Evolutionary conservation across 441 rosid species (phyloP).

Genomic region (Populus hybrid): DNA sequence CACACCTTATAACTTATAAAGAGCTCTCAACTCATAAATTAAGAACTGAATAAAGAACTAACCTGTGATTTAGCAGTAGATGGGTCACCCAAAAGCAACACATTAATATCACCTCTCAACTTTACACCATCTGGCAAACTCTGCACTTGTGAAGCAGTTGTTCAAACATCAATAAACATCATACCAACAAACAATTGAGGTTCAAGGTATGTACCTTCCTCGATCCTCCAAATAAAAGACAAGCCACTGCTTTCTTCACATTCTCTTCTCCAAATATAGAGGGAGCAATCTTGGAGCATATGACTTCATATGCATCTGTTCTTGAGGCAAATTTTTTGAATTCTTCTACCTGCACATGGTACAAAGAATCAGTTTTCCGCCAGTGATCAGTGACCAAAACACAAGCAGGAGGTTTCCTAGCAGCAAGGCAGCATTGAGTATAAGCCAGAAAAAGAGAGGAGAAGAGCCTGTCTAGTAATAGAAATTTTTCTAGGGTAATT

Average conservation of each 20-base stretch:
- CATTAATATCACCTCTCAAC: slow-evolving; percentile 93
- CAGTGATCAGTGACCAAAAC: neutral
- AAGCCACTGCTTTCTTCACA: slow-evolving; percentile 88
- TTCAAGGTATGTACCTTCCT: slow-evolving; percentile 55
- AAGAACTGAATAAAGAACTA: slow-evolving; percentile 3
- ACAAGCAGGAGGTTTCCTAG: neutral
- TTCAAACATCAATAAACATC: slow-evolving; percentile 12
- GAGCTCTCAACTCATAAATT: neutral
- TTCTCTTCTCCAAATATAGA: slow-evolving; percentile 93
- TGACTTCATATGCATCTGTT: slow-evolving; percentile 49
- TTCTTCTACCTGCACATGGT: slow-evolving; percentile 66
- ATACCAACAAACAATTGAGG: slow-evolving; percentile 14
- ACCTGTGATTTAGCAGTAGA: slow-evolving; percentile 99
- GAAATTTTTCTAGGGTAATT: neutral
- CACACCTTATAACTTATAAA: neutral
- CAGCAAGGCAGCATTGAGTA: neutral
- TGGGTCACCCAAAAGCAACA: slow-evolving; percentile 92
- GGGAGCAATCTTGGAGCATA: slow-evolving; percentile 89
- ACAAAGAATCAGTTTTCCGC: neutral
- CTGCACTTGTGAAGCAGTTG: slow-evolving; percentile 30
- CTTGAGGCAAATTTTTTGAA: slow-evolving; percentile 77
- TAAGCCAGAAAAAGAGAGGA: neutral
- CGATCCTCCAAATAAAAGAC: slow-evolving; percentile 95
- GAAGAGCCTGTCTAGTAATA: neutral
- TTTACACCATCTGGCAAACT: slow-evolving; percentile 90